phyloP scores from a whole-genome alignment of 2,329 filamentous ascomycete species.

The Diaporthe velutina region DNA sequence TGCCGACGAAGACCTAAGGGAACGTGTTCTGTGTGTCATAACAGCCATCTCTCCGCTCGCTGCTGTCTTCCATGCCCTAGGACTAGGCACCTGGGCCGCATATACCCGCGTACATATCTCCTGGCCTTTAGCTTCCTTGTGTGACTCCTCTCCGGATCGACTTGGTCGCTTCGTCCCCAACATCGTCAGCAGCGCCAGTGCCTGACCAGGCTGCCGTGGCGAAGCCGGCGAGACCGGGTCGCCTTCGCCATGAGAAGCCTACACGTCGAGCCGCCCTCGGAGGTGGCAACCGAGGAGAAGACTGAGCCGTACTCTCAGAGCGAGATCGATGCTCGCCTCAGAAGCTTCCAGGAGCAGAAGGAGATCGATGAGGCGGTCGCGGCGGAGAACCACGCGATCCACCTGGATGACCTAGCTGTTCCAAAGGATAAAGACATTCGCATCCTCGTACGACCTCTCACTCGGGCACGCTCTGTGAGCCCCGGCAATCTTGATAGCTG shows the following conservation, averaged over 20 bases:
- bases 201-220: slow-evolving; percentile 29
- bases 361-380: slow-evolving; percentile 48
- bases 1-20: slow-evolving; percentile 5
- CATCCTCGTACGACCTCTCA: slow-evolving; percentile 68
- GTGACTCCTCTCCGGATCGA: slow-evolving; percentile 31
- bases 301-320: slow-evolving; percentile 71
- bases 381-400: slow-evolving; percentile 58
- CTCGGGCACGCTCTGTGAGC: slow-evolving; percentile 66
- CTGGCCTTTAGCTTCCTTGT: slow-evolving; percentile 38
- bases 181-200: slow-evolving; percentile 16
- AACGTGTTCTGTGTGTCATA: slow-evolving; percentile 24
- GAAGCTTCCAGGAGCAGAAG: slow-evolving; percentile 60
- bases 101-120: slow-evolving; percentile 17
- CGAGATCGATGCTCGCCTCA: slow-evolving; percentile 65
- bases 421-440: slow-evolving; percentile 65
- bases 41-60: not conserved
- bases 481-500: slow-evolving; percentile 67
- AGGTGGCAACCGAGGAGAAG: slow-evolving; percentile 57
- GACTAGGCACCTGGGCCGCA: slow-evolving; percentile 23
- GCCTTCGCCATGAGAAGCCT: slow-evolving; percentile 60
- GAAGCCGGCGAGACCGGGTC: slow-evolving; percentile 32
- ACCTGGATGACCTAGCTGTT: slow-evolving; percentile 63
- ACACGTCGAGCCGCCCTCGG: slow-evolving; percentile 45
- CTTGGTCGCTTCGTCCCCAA: slow-evolving; percentile 25
- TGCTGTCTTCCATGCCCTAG: not conserved